Evolutionary conservation across 768 basidiomycete genomes (phyloP).

Genomic region (Boletus coccyginus): DNA sequence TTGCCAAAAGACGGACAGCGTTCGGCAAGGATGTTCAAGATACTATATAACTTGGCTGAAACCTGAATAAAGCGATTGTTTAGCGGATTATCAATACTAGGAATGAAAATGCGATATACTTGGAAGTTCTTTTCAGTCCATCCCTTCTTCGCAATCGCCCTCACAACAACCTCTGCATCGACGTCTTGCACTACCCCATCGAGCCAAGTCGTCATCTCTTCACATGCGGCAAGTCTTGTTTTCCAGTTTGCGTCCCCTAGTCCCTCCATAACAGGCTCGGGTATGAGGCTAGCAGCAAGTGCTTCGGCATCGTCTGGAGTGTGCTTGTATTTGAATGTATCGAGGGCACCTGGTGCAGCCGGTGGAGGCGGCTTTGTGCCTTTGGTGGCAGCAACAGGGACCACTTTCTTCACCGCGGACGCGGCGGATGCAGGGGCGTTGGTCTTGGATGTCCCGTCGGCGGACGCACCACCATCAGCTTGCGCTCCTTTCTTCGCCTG

Average conservation of each 20-base stretch:
- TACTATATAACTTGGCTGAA: constrained; percentile 82
- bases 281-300: constrained; percentile 70
- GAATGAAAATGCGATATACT: constrained; percentile 38
- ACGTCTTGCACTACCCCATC: constrained; percentile 60
- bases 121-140: constrained; percentile 99
- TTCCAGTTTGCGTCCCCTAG: constrained; percentile 95
- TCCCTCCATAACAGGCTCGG: constrained; percentile 63
- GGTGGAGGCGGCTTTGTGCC: constrained; percentile 48
- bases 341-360: constrained; percentile 54
- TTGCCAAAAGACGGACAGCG: constrained; percentile 80
- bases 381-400: constrained; percentile 38
- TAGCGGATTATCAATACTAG: neutral
- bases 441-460: constrained; percentile 16
- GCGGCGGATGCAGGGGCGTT: constrained; percentile 29
- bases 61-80: constrained; percentile 51
- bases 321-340: constrained; percentile 89
- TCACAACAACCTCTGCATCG: constrained; percentile 86
- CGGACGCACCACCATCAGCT: constrained; percentile 27
- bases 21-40: constrained; percentile 71
- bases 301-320: constrained; percentile 90
- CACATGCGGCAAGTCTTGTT: constrained; percentile 78
- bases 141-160: constrained; percentile 87
- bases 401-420: constrained; percentile 43
- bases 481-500: constrained; percentile 54
- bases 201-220: constrained; percentile 83